Percentiles rank a stretch among this genome's conserved stretches.
These are phyloP conservation scores for Suillus americanus DNA, from an alignment of 768 basidiomycete species.

Conservation along the genomic window DNA sequence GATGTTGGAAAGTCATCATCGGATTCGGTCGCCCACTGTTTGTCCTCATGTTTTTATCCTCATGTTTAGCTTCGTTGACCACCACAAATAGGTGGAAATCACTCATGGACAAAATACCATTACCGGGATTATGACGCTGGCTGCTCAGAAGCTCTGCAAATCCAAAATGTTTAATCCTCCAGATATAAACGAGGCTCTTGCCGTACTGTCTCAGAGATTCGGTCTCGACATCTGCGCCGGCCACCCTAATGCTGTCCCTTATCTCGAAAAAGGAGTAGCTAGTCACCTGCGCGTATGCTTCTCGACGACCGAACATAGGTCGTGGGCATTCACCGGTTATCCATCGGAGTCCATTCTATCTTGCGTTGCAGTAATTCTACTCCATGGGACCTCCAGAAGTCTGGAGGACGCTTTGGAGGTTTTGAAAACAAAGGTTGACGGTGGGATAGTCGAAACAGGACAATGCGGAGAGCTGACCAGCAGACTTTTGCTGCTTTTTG, in stretches of 20 bases:
- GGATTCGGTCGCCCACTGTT: slow-evolving; percentile 2
- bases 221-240: slow-evolving; percentile 3
- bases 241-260: neutral
- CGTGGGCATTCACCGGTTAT: slow-evolving; percentile 15
- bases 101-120: neutral
- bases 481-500: slow-evolving; percentile 11
- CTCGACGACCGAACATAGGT: slow-evolving; percentile 7
- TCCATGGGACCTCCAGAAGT: slow-evolving; percentile 4
- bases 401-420: neutral
- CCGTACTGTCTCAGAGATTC: slow-evolving; percentile 13
- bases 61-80: neutral
- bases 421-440: neutral
- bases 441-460: slow-evolving; percentile 7
- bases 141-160: neutral
- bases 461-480: slow-evolving; percentile 13
- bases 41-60: neutral
- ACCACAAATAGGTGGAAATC: neutral
- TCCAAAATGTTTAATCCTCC: neutral
- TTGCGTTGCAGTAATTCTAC: slow-evolving; percentile 2
- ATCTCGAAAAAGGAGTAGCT: slow-evolving; percentile 11
- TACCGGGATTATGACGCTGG: neutral
- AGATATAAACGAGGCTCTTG: slow-evolving; percentile 1
- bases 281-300: slow-evolving; percentile 16
- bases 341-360: slow-evolving; percentile 21
- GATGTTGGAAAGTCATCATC: slow-evolving; percentile 3